Percentiles rank a stretch among this genome's conserved stretches.
These are phyloP conservation scores for Botrytis pseudocinerea DNA, from an alignment of 2,329 filamentous ascomycete species.

Conservation along the genomic window DNA sequence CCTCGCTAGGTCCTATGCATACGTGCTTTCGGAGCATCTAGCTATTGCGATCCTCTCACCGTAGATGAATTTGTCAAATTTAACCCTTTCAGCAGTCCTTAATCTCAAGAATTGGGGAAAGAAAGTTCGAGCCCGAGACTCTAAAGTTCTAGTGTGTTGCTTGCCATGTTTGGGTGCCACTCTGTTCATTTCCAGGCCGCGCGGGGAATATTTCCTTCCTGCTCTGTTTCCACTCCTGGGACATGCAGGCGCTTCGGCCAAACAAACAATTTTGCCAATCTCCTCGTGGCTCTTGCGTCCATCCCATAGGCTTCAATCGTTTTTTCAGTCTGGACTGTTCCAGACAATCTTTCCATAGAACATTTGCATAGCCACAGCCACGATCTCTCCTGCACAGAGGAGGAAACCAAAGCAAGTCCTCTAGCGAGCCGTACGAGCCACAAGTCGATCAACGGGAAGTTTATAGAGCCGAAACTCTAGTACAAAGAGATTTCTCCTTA, in stretches of 20 bases:
- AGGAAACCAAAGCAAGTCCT: background rate
- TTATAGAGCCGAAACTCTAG: background rate
- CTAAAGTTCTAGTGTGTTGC: slow-evolving; percentile 4
- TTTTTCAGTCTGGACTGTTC: background rate
- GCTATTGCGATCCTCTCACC: background rate
- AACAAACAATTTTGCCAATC: background rate
- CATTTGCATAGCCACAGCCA: slow-evolving; percentile 1
- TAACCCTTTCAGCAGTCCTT: slow-evolving; percentile 2
- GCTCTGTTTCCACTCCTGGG: background rate
- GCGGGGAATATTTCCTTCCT: background rate
- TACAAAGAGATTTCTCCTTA: background rate
- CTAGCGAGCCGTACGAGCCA: slow-evolving; percentile 7
- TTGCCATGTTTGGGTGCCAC: background rate
- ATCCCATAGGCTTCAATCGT: background rate
- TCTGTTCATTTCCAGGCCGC: slow-evolving; percentile 14
- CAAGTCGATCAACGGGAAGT: slow-evolving; percentile 3
- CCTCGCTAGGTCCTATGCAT: background rate
- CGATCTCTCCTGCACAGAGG: background rate
- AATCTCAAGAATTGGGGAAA: background rate
- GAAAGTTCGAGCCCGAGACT: background rate
- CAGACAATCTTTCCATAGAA: background rate
- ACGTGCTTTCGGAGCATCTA: background rate
- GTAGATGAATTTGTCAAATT: background rate
- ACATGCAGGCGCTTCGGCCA: background rate
- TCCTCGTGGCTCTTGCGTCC: background rate